phyloP scores from a whole-genome alignment of 805 yeast genomes.

The Ogataea glucozyma region DNA sequence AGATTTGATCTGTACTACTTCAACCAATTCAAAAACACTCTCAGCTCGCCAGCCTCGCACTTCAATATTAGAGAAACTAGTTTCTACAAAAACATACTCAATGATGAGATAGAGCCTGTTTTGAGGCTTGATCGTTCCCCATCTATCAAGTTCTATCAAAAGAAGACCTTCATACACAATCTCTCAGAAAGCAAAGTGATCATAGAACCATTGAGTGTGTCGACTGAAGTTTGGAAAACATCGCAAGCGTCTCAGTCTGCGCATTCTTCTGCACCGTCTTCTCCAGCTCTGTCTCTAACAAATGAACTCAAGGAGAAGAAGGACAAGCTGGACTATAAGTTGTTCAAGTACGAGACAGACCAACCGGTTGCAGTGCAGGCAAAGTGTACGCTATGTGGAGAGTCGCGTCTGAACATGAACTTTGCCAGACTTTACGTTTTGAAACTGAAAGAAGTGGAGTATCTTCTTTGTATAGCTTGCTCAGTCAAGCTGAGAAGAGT shows the following conservation, averaged over 20 bases:
- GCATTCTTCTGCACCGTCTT: slow-evolving; percentile 13
- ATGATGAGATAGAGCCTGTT: slow-evolving; percentile 80
- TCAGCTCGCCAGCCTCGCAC: slow-evolving; percentile 22
- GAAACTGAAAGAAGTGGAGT: slow-evolving; percentile 44
- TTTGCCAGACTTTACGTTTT: slow-evolving; percentile 77
- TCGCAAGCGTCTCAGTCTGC: slow-evolving; percentile 20
- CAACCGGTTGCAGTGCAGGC: slow-evolving; percentile 75
- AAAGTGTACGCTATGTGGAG: slow-evolving; percentile 86
- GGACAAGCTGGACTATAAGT: slow-evolving; percentile 17
- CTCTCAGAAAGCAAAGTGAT: slow-evolving; percentile 78
- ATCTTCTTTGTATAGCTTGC: slow-evolving; percentile 82
- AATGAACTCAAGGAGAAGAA: slow-evolving; percentile 21
- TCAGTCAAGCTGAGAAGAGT: slow-evolving; percentile 74
- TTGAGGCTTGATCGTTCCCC: slow-evolving; percentile 64
- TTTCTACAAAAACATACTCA: slow-evolving; percentile 62
- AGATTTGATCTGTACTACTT: slow-evolving; percentile 48
- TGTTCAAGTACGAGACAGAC: slow-evolving; percentile 34
- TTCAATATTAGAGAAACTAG: slow-evolving; percentile 47
- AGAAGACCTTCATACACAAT: slow-evolving; percentile 60
- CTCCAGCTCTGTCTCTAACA: slow-evolving; percentile 18
- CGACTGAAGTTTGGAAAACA: slow-evolving; percentile 69
- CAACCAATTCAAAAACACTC: slow-evolving; percentile 45
- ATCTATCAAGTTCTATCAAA: slow-evolving; percentile 57
- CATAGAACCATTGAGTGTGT: slow-evolving; percentile 84
- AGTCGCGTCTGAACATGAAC: slow-evolving; percentile 63